Percentiles rank a stretch among this genome's conserved stretches.
These are phyloP conservation scores for Candida mattraensis DNA, from an alignment of 805 yeast genomes.

Conservation along the genomic window DNA sequence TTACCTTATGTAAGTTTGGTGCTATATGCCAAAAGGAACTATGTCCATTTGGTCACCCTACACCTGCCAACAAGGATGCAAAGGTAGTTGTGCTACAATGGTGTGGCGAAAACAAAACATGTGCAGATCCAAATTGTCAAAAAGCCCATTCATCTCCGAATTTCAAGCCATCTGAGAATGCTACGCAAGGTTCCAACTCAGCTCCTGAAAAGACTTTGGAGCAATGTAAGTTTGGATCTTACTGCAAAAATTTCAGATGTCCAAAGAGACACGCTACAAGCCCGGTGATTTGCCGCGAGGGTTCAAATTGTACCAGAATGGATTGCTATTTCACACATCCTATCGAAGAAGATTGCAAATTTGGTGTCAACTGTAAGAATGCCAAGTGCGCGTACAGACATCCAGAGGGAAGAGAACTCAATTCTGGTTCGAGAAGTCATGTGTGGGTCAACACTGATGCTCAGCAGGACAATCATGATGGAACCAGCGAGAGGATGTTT, in stretches of 20 bases:
- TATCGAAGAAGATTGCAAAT: conserved; percentile 73
- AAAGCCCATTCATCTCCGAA: conserved; percentile 83
- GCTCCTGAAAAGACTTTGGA: conserved; percentile 57
- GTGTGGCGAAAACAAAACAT: conserved; percentile 72
- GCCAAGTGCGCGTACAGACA: conserved; percentile 71
- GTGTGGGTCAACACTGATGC: conserved; percentile 34
- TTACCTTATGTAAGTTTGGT: conserved; percentile 75
- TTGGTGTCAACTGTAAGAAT: conserved; percentile 73
- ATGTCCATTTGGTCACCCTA: conserved; percentile 91
- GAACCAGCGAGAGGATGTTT: conserved; percentile 64
- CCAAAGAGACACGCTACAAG: conserved; percentile 83
- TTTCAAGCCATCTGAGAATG: conserved; percentile 32
- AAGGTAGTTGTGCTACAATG: conserved; percentile 66
- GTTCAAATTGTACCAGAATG: conserved; percentile 70
- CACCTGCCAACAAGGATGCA: conserved; percentile 77
- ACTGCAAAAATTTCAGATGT: conserved; percentile 77
- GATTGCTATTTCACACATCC: conserved; percentile 89
- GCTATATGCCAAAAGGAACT: conserved; percentile 69
- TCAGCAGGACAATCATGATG: conserved; percentile 19
- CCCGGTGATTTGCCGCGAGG: conserved; percentile 76
- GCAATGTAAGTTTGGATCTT: conserved; percentile 76
- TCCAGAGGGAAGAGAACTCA: conserved; percentile 68
- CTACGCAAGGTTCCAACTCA: conserved; percentile 14
- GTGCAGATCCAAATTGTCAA: conserved; percentile 60
- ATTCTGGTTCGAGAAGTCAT: conserved; percentile 27